Percentiles rank a stretch among this genome's conserved stretches.
phyloP scores from a whole-genome alignment of 306 rosid genomes.

The Malus sylvestris region DNA sequence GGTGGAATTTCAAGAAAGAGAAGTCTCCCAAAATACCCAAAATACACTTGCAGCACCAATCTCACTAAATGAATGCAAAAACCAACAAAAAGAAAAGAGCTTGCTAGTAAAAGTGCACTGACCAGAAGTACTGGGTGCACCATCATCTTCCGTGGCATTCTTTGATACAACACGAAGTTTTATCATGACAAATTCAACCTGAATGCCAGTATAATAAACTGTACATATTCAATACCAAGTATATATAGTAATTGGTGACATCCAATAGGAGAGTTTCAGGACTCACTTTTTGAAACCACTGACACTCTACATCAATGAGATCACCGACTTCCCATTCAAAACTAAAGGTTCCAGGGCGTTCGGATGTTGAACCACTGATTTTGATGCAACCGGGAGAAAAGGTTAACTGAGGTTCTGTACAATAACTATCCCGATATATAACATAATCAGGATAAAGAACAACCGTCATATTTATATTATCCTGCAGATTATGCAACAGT shows the following conservation, averaged over 20 bases:
- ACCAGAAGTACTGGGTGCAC: conserved; percentile 48
- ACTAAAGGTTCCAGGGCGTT: conserved; percentile 35
- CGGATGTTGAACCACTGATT: conserved; percentile 44
- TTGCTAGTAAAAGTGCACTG: conserved; percentile 20
- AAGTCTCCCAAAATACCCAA: too few relatives aligned
- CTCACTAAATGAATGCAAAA: background rate
- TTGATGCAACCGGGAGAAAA: conserved; percentile 58
- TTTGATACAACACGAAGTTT: conserved; percentile 57
- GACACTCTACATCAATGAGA: conserved; percentile 52
- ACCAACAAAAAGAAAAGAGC: conserved; percentile 6
- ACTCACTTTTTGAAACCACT: conserved; percentile 64
- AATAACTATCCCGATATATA: conserved; percentile 60
- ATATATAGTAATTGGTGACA: conserved; percentile 9
- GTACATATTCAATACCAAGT: conserved; percentile 9
- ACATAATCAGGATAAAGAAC: conserved; percentile 81
- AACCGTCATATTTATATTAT: conserved; percentile 41
- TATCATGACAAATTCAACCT: conserved; percentile 53
- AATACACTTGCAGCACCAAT: background rate
- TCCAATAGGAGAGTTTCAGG: conserved; percentile 10
- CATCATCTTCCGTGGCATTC: conserved; percentile 33
- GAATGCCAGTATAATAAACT: conserved; percentile 28
- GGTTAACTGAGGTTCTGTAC: conserved; percentile 42
- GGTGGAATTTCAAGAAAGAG: background rate
- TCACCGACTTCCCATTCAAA: conserved; percentile 69
- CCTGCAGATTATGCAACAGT: conserved; percentile 49